A percentile compares a stretch with the other conserved stretches of the same genome.
Conservation (phyloP, 2,329 filamentous ascomycete genomes). For the Pseudogymnoascus sp. region DNA sequence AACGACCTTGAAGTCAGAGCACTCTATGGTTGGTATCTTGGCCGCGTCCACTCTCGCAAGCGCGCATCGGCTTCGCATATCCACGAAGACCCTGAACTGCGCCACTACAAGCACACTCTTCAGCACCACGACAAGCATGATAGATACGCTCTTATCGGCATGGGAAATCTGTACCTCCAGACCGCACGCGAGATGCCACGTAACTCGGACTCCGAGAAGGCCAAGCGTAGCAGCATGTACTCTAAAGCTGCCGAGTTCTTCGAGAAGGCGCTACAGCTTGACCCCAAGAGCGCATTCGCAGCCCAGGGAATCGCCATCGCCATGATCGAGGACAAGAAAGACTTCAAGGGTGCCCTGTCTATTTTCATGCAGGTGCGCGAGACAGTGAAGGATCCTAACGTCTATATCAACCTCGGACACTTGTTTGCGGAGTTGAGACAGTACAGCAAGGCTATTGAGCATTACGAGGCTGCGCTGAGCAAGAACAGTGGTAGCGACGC, state of each 20-base stretch:
- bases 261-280: constrained; percentile 91
- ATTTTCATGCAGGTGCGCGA: constrained; percentile 89
- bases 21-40: constrained; percentile 91
- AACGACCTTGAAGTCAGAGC: constrained; percentile 85
- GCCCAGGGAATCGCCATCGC: constrained; percentile 94
- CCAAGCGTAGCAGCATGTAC: constrained; percentile 81
- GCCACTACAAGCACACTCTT: constrained; percentile 93
- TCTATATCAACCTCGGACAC: constrained; percentile 90
- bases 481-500: constrained; percentile 56
- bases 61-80: constrained; percentile 58
- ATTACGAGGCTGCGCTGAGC: constrained; percentile 70
- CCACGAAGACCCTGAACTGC: constrained; percentile 81
- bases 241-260: constrained; percentile 95
- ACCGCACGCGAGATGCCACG: constrained; percentile 91
- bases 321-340: constrained; percentile 88
- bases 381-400: constrained; percentile 77
- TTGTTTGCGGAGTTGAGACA: constrained; percentile 86
- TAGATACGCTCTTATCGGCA: constrained; percentile 88
- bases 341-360: constrained; percentile 70
- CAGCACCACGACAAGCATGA: constrained; percentile 96
- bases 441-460: constrained; percentile 85
- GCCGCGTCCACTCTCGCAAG: constrained; percentile 72
- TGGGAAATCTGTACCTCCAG: constrained; percentile 83
- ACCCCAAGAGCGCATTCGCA: constrained; percentile 90
- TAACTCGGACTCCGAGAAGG: constrained; percentile 80